Base-by-base conservation (phyloP, 805 yeast species). In the Candida coleopterorum region DNA sequence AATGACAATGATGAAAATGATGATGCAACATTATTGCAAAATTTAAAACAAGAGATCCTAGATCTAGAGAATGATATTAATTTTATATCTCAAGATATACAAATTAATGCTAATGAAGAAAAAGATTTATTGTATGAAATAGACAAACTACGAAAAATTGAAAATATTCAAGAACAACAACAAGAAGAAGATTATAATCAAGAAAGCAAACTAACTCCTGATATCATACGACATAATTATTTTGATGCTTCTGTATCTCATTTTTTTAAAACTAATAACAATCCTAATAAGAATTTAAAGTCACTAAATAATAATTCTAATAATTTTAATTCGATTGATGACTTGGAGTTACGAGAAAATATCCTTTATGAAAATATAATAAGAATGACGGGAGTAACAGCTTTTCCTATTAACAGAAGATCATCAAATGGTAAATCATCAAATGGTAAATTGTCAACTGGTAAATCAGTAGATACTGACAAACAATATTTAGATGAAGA, bases 311-410 rank as follows among this genome's bases (percentile, higher is more conserved):
- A n/a, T n/a, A n/a, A n/a, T n/a, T n/a, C n/a, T n/a, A n/a, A n/a
- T 6, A 20, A 20, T 20, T 20, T 22, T 16, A 11, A 20, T 12
- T 10, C 8, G 30, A 17, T 16, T 25, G 30, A 25, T 12, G 31
- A 25, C 12, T 15, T 39, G 9, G 51, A 52, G 18, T 16, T 49
- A 22, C 43, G 50, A 21, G 62, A 62, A 9, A 57, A 58, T 31
- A 63, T 71, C 25, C 53, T 64, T 29, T 47, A 61, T 30, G 81
- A 75, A 41, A 74, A 73, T 43, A 53, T 73, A 14, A 63, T 60
- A 38, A 47, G 81, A 35, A 47, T 74, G 39, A 71, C 65, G 6
- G 79, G 79, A 2, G 47, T 71, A 21, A 74, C 80, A 0, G 70
- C 71, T 0, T 75, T 75, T 37, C 75, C 77, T 0, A 59, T 75